Evolutionary conservation across 2,329 filamentous ascomycete species (phyloP), one percentile per base, ranked within the genome.

Genomic region (Paracoccidioides brasiliensis): DNA sequence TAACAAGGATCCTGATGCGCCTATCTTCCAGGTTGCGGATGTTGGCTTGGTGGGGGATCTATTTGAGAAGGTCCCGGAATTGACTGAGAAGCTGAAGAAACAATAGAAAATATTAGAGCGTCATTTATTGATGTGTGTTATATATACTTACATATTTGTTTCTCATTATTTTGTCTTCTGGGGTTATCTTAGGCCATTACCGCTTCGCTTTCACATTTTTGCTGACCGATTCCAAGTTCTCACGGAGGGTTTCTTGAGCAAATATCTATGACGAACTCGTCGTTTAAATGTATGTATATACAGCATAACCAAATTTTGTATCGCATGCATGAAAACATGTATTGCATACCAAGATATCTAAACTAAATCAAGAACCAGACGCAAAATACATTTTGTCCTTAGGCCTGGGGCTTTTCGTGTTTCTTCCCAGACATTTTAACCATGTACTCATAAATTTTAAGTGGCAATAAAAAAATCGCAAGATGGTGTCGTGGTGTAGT

Each of bases 21-120:
- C 93, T 35, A 98, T 98, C 64, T 98, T 98, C 79, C 93, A 98
- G 74, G 83, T 98, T 57, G 93, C 93, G 4, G 93, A 98, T 72
- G 90, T 97, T 54, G 93, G 93, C 10, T 76, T 98, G 53, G 91
- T 98, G 4, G 91, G 90, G 43, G 93, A 98, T 76, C 74, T 98
- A 64, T 97, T 97, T 69, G 89, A 95, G 56, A 90, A 89, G 76
- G 89, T 96, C 45, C 93, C 93, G 1, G 90, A 97, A 77, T 76
- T 98, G 71, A 97, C 90, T 1, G 87, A 96, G 76, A 97, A 97
- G 80, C 70, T 98, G 61, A 93, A 91, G 76, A 79, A 63, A 56
- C 60, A 61, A 41, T 35, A 12, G 28, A 12, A 35, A 49, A 49
- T 42, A 42, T 12, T 10, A 9, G 49, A 6, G 1, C 32, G 4